phyloP scores from a whole-genome alignment of 331 rosid species.

The Phaseolus coccineus region DNA sequence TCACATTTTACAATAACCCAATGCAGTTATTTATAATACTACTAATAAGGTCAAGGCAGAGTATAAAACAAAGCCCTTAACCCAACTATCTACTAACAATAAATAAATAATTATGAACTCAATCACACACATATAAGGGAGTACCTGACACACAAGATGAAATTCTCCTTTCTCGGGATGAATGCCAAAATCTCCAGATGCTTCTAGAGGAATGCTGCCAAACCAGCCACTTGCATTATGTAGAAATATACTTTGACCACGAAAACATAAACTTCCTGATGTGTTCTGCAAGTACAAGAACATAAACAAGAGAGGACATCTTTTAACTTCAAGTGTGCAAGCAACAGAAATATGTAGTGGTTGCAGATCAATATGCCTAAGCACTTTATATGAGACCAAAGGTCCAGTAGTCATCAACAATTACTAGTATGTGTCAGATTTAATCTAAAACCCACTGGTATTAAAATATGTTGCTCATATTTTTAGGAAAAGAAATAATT shows the following conservation, averaged over 20 bases:
- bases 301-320: constrained; percentile 22
- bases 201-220: constrained; percentile 90
- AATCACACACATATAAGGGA: neutral
- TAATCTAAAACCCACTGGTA: no score
- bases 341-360: constrained; percentile 1
- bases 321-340: constrained; percentile 27
- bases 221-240: constrained; percentile 94
- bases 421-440: neutral
- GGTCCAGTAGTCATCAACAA: constrained; percentile 11
- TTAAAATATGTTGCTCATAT: no score
- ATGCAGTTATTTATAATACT: neutral
- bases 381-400: neutral
- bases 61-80: neutral
- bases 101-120: neutral
- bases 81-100: neutral
- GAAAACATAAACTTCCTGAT: constrained; percentile 78
- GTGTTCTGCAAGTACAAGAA: constrained; percentile 66
- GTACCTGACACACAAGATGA: constrained; percentile 93
- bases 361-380: constrained; percentile 23
- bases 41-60: neutral
- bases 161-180: constrained; percentile 93
- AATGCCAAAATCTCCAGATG: constrained; percentile 96
- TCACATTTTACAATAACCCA: neutral
- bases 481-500: no score
- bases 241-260: constrained; percentile 90